phyloP scores from a whole-genome alignment of 805 yeast genomes.

The Monosporozyma yasuniensis region DNA sequence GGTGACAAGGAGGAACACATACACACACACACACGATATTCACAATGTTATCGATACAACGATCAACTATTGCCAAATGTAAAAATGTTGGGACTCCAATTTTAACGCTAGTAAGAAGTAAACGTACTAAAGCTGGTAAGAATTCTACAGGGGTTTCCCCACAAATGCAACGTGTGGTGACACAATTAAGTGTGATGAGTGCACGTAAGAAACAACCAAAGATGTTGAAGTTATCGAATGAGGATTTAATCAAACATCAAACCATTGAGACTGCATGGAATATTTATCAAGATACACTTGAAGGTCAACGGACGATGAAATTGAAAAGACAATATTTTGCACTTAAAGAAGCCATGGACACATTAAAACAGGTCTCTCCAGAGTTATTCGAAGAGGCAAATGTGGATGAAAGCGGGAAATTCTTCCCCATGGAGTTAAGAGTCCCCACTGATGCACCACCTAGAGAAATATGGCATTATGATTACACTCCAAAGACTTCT shows the following conservation, averaged over 20 bases:
- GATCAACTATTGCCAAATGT: not conserved
- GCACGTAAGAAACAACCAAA: slow-evolving; percentile 87
- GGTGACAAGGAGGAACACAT: too few species aligned
- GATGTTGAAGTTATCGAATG: slow-evolving; percentile 55
- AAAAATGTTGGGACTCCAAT: not conserved
- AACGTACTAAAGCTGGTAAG: not conserved
- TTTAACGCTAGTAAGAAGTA: not conserved
- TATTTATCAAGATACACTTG: slow-evolving; percentile 44
- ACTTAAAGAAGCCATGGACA: slow-evolving; percentile 65
- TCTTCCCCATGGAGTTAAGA: slow-evolving; percentile 77
- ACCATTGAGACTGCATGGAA: slow-evolving; percentile 81
- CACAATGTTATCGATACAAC: not conserved
- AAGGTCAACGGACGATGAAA: slow-evolving; percentile 34
- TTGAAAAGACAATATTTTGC: slow-evolving; percentile 54
- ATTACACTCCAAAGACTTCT: slow-evolving; percentile 1
- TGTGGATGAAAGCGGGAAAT: slow-evolving; percentile 41
- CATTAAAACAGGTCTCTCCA: slow-evolving; percentile 44
- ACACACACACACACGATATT: too few species aligned
- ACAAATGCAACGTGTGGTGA: slow-evolving; percentile 39
- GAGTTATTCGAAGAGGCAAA: slow-evolving; percentile 57
- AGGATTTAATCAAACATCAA: slow-evolving; percentile 78
- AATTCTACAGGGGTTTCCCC: slow-evolving; percentile 23
- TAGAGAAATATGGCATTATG: slow-evolving; percentile 28
- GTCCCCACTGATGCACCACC: slow-evolving; percentile 90
- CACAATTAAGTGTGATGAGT: slow-evolving; percentile 66